Conservation (phyloP, 805 yeast species). For the Scheffersomyces amazonensis region DNA sequence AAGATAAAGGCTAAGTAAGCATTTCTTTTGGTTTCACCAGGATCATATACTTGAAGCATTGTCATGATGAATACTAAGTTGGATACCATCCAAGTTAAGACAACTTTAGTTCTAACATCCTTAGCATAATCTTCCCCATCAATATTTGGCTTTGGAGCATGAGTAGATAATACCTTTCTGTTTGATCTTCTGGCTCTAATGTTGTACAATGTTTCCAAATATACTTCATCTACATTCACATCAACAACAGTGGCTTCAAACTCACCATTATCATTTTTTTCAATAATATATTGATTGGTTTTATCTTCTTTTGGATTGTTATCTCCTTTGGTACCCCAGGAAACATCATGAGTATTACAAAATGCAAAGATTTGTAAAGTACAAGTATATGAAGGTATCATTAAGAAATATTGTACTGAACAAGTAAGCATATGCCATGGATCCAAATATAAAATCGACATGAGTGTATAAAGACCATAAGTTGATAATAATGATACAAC, state of each 20-base stretch:
- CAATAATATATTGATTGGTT: slow-evolving; percentile 78
- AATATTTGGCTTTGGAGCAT: slow-evolving; percentile 20
- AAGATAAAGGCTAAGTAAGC: slow-evolving; percentile 78
- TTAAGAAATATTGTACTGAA: slow-evolving; percentile 79
- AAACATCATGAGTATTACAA: slow-evolving; percentile 96
- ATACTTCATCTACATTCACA: slow-evolving; percentile 79
- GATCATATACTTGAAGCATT: slow-evolving; percentile 75
- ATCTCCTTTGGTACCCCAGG: slow-evolving; percentile 99
- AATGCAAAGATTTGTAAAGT: slow-evolving; percentile 93
- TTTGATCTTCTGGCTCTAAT: slow-evolving; percentile 70
- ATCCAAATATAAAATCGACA: slow-evolving; percentile 83
- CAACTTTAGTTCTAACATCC: slow-evolving; percentile 92
- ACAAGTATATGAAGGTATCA: slow-evolving; percentile 90
- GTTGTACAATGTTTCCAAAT: slow-evolving; percentile 69
- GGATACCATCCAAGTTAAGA: slow-evolving; percentile 87
- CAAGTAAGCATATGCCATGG: slow-evolving; percentile 97
- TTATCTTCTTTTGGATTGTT: slow-evolving; percentile 61
- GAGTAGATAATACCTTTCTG: slow-evolving; percentile 37
- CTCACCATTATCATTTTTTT: slow-evolving; percentile 76
- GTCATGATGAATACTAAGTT: slow-evolving; percentile 83
- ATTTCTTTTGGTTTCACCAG: slow-evolving; percentile 59
- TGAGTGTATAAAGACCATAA: slow-evolving; percentile 80
- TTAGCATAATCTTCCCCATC: slow-evolving; percentile 84
- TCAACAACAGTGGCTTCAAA: slow-evolving; percentile 78
- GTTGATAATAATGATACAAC: slow-evolving; percentile 86